Evolutionary conservation across 78 protist species (phyloP).

Genomic region (Bigelowiella natans): DNA sequence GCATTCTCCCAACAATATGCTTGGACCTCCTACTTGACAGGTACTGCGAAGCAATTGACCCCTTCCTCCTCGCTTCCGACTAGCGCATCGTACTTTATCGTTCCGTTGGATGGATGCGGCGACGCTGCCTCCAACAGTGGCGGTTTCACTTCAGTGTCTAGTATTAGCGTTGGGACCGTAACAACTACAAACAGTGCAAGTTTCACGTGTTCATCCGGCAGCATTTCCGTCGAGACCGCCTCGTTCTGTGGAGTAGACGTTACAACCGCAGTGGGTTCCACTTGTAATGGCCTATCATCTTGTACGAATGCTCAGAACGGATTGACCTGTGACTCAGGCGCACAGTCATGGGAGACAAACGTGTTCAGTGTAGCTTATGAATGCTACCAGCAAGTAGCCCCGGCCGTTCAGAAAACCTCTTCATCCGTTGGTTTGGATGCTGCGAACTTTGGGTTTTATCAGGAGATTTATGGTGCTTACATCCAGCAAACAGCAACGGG

Average conservation of each 20-base stretch:
- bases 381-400: background rate
- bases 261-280: background rate
- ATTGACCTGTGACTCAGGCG: no score
- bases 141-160: background rate
- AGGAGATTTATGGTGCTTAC: background rate
- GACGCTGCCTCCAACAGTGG: background rate
- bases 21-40: background rate
- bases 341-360: background rate
- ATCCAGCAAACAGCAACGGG: background rate
- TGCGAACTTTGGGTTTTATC: background rate
- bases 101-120: background rate
- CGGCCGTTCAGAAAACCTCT: background rate
- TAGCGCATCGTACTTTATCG: background rate
- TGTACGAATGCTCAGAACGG: background rate
- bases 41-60: background rate
- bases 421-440: background rate
- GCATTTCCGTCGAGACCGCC: background rate
- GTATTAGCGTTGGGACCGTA: background rate
- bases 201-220: background rate
- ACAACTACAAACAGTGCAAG: background rate
- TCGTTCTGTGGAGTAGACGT: background rate
- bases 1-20: background rate
- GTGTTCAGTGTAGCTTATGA: background rate
- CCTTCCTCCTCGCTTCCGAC: background rate
- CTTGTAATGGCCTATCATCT: background rate